Conservation (phyloP, 495 filamentous ascomycete genomes). For the Cercophora scortea region DNA sequence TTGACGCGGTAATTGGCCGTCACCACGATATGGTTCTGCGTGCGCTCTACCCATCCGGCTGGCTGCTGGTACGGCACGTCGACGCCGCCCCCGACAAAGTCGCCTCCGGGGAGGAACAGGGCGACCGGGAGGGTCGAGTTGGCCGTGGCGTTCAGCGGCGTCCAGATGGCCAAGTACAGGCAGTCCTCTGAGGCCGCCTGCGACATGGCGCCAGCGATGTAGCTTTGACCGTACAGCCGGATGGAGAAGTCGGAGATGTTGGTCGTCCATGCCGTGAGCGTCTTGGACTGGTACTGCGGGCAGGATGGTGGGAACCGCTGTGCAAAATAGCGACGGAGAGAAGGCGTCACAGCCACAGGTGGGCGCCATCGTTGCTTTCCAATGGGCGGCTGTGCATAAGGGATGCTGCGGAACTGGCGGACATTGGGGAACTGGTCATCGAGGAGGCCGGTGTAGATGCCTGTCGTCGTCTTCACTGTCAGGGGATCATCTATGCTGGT, state of each 20-base stretch:
- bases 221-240: constrained; percentile 22
- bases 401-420: constrained; percentile 40
- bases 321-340: constrained; percentile 20
- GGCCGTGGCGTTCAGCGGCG: constrained; percentile 22
- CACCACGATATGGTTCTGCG: constrained; percentile 47
- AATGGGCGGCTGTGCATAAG: constrained; percentile 35
- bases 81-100: constrained; percentile 31
- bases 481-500: constrained; percentile 5
- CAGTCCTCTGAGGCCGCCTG: constrained; percentile 41
- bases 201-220: constrained; percentile 22
- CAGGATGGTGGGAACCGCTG: constrained; percentile 29
- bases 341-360: constrained; percentile 23
- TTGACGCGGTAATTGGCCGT: constrained; percentile 47
- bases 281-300: constrained; percentile 24
- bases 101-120: constrained; percentile 42
- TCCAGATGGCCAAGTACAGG: constrained; percentile 47
- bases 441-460: constrained; percentile 31
- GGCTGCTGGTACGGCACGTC: constrained; percentile 39
- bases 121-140: constrained; percentile 32
- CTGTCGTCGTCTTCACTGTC: constrained; percentile 24
- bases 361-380: constrained; percentile 33
- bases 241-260: constrained; percentile 28
- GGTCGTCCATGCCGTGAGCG: constrained; percentile 25
- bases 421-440: constrained; percentile 28
- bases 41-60: constrained; percentile 29